Base-by-base conservation (phyloP, 2,329 filamentous ascomycete species). In the Verticillium alfalfae region DNA sequence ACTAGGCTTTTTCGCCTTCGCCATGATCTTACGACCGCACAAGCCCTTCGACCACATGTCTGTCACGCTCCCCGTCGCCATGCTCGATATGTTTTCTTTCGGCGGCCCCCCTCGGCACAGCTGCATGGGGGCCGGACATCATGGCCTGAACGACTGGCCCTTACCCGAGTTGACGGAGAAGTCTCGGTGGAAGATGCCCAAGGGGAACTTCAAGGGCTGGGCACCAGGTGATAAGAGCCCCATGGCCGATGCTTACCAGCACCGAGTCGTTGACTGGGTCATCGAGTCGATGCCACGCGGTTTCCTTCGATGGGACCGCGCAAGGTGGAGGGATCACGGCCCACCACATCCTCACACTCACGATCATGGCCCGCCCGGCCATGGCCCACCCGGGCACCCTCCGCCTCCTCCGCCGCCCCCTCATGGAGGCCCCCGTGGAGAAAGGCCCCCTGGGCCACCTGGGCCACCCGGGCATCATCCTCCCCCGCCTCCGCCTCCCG, bases 191-290 rank as follows among this genome's bases (percentile, higher is more conserved):
- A 67, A 70, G 34, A 36, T 66, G 6, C 64, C 70, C 2, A 56
- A 63, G 1, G 71, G 70, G 2, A 62, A 70, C 18, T 74, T 71
- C 62, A 75, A 69, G 61, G 72, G 72, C 4, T 75, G 72, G 72
- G 71, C 70, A 0, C 72, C 72, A 5, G 65, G 68, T 4, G 13
- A 39, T 1, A 61, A 67, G 52, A 73, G 69, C 56, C 52, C 67
- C 18, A 60, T 71, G 5, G 65, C 66, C 1, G 60, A 65, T 37
- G 60, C 63, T 0, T 75, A 75, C 59, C 66, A 69, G 26, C 62
- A 71, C 1, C 60, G 66, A 12, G 62, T 61, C 0, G 67, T 68
- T 2, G 66, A 71, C n/a, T 75, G 72, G 72, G 38, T 73, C 22
- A 72, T 72, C 4, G 59, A 68, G 3, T 36, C 59, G 1, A 37